These are phyloP conservation scores for Tulasnella sp. DNA, from an alignment of 768 basidiomycete species.

Conservation along the genomic window DNA sequence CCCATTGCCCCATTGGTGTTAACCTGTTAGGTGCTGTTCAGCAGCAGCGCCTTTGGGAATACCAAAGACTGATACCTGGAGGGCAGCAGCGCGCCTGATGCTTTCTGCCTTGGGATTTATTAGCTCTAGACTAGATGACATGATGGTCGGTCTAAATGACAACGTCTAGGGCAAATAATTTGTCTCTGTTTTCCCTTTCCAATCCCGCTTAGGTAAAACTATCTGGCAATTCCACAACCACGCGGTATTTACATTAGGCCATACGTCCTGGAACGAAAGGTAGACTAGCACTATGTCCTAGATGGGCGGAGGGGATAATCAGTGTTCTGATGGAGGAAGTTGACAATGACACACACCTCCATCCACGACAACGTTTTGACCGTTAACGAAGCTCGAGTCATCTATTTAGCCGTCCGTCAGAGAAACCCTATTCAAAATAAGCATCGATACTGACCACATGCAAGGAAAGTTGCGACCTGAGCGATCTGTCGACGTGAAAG, in stretches of 20 bases:
- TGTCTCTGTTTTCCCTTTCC: neutral
- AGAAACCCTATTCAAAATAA: neutral
- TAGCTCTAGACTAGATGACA: slow-evolving; percentile 58
- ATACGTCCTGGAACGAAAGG: slow-evolving; percentile 9
- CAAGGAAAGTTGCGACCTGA: slow-evolving; percentile 77
- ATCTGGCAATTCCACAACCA: neutral
- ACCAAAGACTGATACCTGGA: slow-evolving; percentile 61
- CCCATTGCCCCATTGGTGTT: slow-evolving; percentile 95
- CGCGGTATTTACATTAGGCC: neutral
- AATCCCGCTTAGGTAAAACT: neutral
- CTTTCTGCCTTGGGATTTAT: slow-evolving; percentile 97
- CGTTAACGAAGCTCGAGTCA: slow-evolving; percentile 89
- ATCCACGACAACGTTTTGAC: slow-evolving; percentile 80
- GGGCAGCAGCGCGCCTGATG: slow-evolving; percentile 80
- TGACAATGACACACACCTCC: slow-evolving; percentile 48
- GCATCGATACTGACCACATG: slow-evolving; percentile 55
- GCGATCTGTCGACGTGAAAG: slow-evolving; percentile 55
- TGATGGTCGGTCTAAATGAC: slow-evolving; percentile 21
- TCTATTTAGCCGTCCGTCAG: slow-evolving; percentile 43
- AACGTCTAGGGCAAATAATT: slow-evolving; percentile 4
- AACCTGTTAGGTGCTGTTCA: slow-evolving; percentile 49
- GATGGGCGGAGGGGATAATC: neutral
- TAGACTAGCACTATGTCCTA: slow-evolving; percentile 17
- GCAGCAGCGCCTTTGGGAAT: slow-evolving; percentile 3
- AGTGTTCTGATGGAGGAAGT: neutral